phyloP scores from a whole-genome alignment of 768 basidiomycete species.

The Tylopilus vinaceipallidus region DNA sequence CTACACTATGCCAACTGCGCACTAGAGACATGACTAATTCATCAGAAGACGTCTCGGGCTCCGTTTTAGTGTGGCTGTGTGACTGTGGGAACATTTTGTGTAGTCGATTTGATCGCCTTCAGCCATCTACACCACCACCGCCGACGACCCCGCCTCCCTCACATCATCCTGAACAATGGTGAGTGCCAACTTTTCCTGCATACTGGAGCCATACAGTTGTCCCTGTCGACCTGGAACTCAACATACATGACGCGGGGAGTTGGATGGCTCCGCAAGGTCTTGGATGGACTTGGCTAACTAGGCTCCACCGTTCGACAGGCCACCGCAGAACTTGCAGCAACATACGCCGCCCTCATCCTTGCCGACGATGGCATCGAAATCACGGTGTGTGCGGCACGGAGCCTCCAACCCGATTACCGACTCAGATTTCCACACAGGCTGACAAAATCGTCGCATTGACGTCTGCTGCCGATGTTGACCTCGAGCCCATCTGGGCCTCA shows the following conservation, averaged over 20 bases:
- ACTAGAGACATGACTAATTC: too few species aligned
- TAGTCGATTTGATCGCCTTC: too few species aligned
- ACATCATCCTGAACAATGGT: constrained; percentile 24
- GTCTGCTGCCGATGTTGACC: constrained; percentile 75
- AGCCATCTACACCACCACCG: too few species aligned
- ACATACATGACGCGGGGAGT: background rate
- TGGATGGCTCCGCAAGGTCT: constrained; percentile 16
- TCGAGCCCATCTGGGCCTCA: constrained; percentile 97
- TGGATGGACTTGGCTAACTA: constrained; percentile 21
- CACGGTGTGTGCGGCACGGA: constrained; percentile 63
- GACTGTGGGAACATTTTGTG: constrained; percentile 11
- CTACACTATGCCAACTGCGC: too few species aligned
- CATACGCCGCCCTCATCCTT: constrained; percentile 97
- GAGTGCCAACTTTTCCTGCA: constrained; percentile 6
- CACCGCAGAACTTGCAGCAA: constrained; percentile 80
- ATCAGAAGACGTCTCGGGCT: too few species aligned
- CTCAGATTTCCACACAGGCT: constrained; percentile 47
- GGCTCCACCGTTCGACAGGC: constrained; percentile 33
- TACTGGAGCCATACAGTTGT: background rate
- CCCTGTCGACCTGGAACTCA: background rate
- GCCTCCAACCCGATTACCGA: background rate
- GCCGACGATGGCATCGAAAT: constrained; percentile 98
- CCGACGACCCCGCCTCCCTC: constrained; percentile 12
- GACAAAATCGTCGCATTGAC: constrained; percentile 93
- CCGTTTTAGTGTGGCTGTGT: constrained; percentile 20